A percentile compares a stretch with the other conserved stretches of the same genome.
Conservation (phyloP, 805 yeast genomes). For the Nakazawaea holstii region DNA sequence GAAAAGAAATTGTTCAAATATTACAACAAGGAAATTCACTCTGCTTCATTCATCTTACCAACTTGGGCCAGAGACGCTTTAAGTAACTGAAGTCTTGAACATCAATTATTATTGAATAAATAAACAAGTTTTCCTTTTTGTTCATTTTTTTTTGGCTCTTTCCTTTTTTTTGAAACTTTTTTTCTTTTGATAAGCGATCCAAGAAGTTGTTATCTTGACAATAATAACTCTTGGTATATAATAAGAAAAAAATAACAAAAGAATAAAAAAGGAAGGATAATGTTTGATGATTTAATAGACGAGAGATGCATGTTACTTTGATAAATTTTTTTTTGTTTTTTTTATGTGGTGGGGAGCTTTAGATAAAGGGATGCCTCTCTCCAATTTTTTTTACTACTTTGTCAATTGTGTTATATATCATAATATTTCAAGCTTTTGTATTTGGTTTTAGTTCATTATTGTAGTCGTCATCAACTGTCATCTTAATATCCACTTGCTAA, state of each 20-base stretch:
- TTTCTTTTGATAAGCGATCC: constrained; percentile 1
- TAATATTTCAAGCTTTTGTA: too few relatives aligned
- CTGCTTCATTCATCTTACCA: constrained; percentile 72
- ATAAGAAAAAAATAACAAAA: constrained; percentile 5
- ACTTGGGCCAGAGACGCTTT: constrained; percentile 58
- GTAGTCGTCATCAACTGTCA: too few relatives aligned
- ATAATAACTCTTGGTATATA: background rate
- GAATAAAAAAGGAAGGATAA: constrained; percentile 6
- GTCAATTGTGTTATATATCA: too few relatives aligned
- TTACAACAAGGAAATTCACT: constrained; percentile 62
- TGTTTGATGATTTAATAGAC: background rate
- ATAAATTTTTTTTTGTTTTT: background rate
- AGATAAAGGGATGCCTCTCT: background rate
- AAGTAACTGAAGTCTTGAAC: constrained; percentile 5
- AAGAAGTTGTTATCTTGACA: background rate
- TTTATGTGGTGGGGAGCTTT: background rate
- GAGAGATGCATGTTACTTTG: background rate
- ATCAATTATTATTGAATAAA: background rate
- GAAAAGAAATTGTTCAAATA: constrained; percentile 54
- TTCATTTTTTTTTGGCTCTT: constrained; percentile 10
- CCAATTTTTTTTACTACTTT: background rate
- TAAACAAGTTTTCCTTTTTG: constrained; percentile 8
- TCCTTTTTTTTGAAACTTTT: constrained; percentile 10
- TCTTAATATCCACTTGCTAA: constrained; percentile 1
- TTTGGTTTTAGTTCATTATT: too few relatives aligned